Percentiles rank a stretch among this genome's conserved stretches.
phyloP scores from a whole-genome alignment of 2,329 filamentous ascomycete species.

The Hyphodiscus sp. region DNA sequence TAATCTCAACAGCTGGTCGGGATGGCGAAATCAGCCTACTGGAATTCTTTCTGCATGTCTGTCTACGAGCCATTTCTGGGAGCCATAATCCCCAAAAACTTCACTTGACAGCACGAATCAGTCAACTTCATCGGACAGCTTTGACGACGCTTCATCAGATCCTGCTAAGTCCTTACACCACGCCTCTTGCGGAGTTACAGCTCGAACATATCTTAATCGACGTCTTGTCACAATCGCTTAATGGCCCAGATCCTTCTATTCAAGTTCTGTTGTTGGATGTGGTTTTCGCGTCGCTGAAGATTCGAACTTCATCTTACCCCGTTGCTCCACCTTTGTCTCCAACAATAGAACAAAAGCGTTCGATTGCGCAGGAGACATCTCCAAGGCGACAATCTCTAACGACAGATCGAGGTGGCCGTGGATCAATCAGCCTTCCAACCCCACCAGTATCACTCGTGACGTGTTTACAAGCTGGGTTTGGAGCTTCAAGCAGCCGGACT shows the following conservation, averaged over 20 bases:
- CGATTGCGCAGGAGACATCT: slow-evolving; percentile 23
- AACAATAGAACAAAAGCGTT: slow-evolving; percentile 22
- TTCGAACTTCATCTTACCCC: slow-evolving; percentile 41
- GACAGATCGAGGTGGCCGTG: slow-evolving; percentile 36
- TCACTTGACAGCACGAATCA: slow-evolving; percentile 43
- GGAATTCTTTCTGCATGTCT: slow-evolving; percentile 60
- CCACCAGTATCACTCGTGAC: slow-evolving; percentile 71
- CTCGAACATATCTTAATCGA: slow-evolving; percentile 67
- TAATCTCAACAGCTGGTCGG: slow-evolving; percentile 38
- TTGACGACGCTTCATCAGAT: slow-evolving; percentile 66
- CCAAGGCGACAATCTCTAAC: slow-evolving; percentile 37
- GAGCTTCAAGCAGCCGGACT: slow-evolving; percentile 63
- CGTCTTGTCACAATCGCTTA: slow-evolving; percentile 55
- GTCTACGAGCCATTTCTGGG: slow-evolving; percentile 54
- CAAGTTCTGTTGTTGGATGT: slow-evolving; percentile 75
- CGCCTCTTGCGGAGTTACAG: slow-evolving; percentile 53
- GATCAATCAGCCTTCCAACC: slow-evolving; percentile 37
- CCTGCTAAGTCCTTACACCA: slow-evolving; percentile 55
- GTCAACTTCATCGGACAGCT: slow-evolving; percentile 64
- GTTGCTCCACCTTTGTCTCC: slow-evolving; percentile 19
- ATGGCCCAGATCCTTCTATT: slow-evolving; percentile 58
- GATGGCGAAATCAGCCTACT: slow-evolving; percentile 56
- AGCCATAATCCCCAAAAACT: slow-evolving; percentile 32
- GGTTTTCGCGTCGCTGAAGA: slow-evolving; percentile 66
- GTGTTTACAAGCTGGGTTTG: slow-evolving; percentile 76